A percentile compares a stretch with the other conserved stretches of the same genome.
Conservation (phyloP, 257 asterid genomes). For the Verbena officinalis region DNA sequence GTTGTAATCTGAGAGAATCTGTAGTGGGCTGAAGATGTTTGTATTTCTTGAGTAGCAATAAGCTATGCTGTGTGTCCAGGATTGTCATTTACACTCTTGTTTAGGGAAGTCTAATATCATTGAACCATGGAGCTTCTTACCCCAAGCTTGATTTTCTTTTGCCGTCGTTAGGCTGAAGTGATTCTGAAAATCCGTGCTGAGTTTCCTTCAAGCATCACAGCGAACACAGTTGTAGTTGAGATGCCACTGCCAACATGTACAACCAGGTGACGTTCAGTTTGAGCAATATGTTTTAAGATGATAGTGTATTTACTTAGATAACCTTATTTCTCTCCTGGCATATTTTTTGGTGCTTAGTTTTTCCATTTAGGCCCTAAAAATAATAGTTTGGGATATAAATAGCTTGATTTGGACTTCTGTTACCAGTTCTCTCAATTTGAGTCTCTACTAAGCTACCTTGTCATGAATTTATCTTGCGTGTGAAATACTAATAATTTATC, state of each 20-base stretch:
- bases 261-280: slow-evolving; percentile 59
- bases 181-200: slow-evolving; percentile 94
- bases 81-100: slow-evolving; percentile 15
- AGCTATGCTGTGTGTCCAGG: slow-evolving; percentile 5
- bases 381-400: background rate
- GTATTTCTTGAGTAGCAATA: slow-evolving; percentile 22
- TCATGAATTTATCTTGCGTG: background rate
- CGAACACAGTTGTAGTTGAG: slow-evolving; percentile 84
- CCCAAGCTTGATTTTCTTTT: slow-evolving; percentile 30
- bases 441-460: slow-evolving; percentile 1
- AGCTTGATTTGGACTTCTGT: slow-evolving; percentile 10
- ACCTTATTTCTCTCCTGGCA: slow-evolving; percentile 1
- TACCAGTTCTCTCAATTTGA: slow-evolving; percentile 3
- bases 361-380: slow-evolving; percentile 17
- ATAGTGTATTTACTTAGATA: slow-evolving; percentile 4
- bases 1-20: slow-evolving; percentile 20
- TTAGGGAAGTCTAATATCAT: slow-evolving; percentile 17
- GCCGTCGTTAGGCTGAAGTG: slow-evolving; percentile 83
- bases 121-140: slow-evolving; percentile 23
- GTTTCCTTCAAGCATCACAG: slow-evolving; percentile 82
- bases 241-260: slow-evolving; percentile 97
- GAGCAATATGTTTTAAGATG: slow-evolving; percentile 17
- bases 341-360: slow-evolving; percentile 19
- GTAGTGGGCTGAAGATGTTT: slow-evolving; percentile 17
- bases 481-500: slow-evolving; percentile 11